Percentiles rank a stretch among this genome's conserved stretches.
Evolutionary conservation across 805 yeast genomes (phyloP).

Genomic region (Candida chauliodis): DNA sequence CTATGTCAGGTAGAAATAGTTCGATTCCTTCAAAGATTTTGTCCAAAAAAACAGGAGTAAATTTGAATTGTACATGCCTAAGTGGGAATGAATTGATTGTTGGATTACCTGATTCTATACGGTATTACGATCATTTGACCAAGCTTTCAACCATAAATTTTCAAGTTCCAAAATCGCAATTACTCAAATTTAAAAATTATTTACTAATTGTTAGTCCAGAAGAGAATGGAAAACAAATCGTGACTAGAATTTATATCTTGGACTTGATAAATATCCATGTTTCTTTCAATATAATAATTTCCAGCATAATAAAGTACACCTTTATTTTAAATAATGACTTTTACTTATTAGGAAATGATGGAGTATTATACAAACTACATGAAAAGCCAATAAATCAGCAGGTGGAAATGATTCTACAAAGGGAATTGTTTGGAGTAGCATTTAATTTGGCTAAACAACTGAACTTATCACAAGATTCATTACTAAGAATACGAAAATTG

Average conservation of each 20-base stretch:
- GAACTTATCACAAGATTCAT: slow-evolving; percentile 25
- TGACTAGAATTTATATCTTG: slow-evolving; percentile 60
- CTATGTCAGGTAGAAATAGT: slow-evolving; percentile 75
- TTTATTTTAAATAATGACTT: slow-evolving; percentile 56
- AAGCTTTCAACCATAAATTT: slow-evolving; percentile 53
- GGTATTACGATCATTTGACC: slow-evolving; percentile 56
- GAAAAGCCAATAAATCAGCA: slow-evolving; percentile 69
- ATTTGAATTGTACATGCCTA: slow-evolving; percentile 46
- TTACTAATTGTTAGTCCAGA: slow-evolving; percentile 55
- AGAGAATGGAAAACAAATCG: slow-evolving; percentile 27
- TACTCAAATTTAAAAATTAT: slow-evolving; percentile 44
- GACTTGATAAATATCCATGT: slow-evolving; percentile 70
- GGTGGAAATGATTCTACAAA: slow-evolving; percentile 61
- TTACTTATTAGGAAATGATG: slow-evolving; percentile 69
- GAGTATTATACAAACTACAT: slow-evolving; percentile 61
- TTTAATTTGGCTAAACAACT: slow-evolving; percentile 55
- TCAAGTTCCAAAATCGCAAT: slow-evolving; percentile 52
- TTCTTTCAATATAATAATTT: slow-evolving; percentile 65
- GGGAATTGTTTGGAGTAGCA: slow-evolving; percentile 73
- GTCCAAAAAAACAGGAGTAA: slow-evolving; percentile 47
- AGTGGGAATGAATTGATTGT: slow-evolving; percentile 55
- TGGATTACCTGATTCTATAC: slow-evolving; percentile 60
- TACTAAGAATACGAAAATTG: slow-evolving; percentile 29
- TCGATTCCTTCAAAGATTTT: slow-evolving; percentile 53
- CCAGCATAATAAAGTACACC: slow-evolving; percentile 54